These are phyloP conservation scores for Pisolithus tinctorius DNA, from an alignment of 768 basidiomycete genomes.

Conservation along the genomic window DNA sequence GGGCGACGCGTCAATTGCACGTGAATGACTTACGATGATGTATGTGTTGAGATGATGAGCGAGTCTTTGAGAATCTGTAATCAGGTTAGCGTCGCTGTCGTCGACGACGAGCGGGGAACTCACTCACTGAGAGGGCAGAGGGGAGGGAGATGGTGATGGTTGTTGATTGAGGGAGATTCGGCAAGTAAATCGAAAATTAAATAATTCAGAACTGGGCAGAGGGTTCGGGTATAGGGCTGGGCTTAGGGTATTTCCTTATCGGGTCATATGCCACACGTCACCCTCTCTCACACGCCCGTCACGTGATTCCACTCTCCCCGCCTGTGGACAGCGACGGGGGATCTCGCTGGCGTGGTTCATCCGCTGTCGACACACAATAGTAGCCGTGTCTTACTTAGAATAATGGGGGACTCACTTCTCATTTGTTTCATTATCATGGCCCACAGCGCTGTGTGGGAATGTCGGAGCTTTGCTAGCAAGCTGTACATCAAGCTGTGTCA, in stretches of 20 bases:
- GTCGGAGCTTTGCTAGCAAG: no score
- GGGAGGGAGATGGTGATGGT: slow-evolving; percentile 38
- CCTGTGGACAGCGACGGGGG: not conserved
- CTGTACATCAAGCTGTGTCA: no score
- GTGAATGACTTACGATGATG: slow-evolving; percentile 36
- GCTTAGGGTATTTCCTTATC: slow-evolving; percentile 25
- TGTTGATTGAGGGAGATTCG: slow-evolving; percentile 35
- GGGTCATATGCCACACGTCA: slow-evolving; percentile 19
- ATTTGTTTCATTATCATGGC: no score
- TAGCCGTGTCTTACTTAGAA: no score
- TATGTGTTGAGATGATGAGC: slow-evolving; percentile 14
- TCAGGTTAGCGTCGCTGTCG: slow-evolving; percentile 16
- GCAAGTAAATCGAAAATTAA: slow-evolving; percentile 52
- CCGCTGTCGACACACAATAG: no score
- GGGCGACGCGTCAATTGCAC: slow-evolving; percentile 34
- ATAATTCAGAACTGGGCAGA: slow-evolving; percentile 71
- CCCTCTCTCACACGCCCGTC: slow-evolving; percentile 21
- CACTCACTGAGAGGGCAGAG: slow-evolving; percentile 38
- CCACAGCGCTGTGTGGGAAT: no score
- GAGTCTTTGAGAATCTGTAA: slow-evolving; percentile 13
- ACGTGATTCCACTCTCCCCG: slow-evolving; percentile 6
- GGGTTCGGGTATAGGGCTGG: slow-evolving; percentile 52
- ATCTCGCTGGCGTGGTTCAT: no score
- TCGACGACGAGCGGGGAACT: slow-evolving; percentile 23
- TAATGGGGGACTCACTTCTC: no score